Percentiles rank a stretch among this genome's conserved stretches.
phyloP scores from a whole-genome alignment of 2,329 filamentous ascomycete genomes.

The Torrubiellomyces zombiae region DNA sequence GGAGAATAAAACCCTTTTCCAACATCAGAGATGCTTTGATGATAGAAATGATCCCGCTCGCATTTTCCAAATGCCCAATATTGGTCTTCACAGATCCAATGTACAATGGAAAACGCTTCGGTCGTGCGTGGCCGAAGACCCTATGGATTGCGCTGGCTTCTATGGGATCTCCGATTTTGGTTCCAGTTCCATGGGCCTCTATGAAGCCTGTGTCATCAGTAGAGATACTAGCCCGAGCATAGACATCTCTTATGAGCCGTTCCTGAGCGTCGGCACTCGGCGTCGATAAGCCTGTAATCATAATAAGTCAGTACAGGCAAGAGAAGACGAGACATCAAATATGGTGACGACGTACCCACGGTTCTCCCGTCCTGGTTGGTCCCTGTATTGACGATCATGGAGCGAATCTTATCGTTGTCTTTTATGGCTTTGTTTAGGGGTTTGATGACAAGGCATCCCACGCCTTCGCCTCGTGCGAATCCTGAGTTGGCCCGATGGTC shows the following conservation, averaged over 20 bases:
- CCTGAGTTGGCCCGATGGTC: conserved; percentile 21
- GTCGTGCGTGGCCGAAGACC: conserved; percentile 22
- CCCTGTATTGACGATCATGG: conserved; percentile 31
- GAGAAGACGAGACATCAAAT: too few relatives aligned
- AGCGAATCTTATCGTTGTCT: conserved; percentile 36
- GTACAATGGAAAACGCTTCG: conserved; percentile 21
- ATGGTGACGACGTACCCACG: conserved; percentile 6
- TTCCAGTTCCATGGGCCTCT: conserved; percentile 41
- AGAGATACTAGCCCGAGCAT: conserved; percentile 13
- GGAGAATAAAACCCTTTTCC: conserved; percentile 30
- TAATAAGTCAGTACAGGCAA: too few relatives aligned
- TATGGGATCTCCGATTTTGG: conserved; percentile 35
- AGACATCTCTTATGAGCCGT: conserved; percentile 19
- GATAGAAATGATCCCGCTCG: conserved; percentile 29
- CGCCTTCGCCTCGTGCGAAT: conserved; percentile 45
- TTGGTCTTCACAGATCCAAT: conserved; percentile 34
- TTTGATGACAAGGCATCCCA: conserved; percentile 39
- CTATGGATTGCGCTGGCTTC: conserved; percentile 31
- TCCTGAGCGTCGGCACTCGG: conserved; percentile 34
- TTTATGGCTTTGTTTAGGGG: conserved; percentile 34
- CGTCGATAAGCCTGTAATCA: conserved; percentile 36
- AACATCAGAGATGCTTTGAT: conserved; percentile 35
- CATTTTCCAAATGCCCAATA: conserved; percentile 33
- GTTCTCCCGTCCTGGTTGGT: conserved; percentile 39
- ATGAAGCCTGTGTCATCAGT: conserved; percentile 15